Evolutionary conservation across 2,329 filamentous ascomycete species (phyloP), one percentile per base, ranked within the genome.

Genomic region (Exophiala viscosa): DNA sequence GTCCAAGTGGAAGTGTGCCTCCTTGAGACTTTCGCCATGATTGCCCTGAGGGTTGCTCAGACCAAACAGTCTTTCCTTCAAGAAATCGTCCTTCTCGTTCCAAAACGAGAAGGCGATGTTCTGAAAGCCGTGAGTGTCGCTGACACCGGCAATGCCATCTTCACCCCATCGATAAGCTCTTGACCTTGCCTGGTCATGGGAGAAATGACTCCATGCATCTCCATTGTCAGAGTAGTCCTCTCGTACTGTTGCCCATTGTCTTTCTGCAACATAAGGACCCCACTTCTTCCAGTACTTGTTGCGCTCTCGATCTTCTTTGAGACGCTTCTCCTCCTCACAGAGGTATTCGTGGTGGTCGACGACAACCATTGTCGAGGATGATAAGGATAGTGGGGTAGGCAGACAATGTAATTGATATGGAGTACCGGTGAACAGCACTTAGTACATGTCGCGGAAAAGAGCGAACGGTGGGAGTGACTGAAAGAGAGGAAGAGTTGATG

Each of bases 251-350:
- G 91, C 90, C 92, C 92, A 96, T 76, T 96, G 91, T 67, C 91
- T 80, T 76, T 97, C 92, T 50, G 91, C 84, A 64, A 95, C 86
- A 67, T 96, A 97, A 18, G 91, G 86, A 50, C 92, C 92, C 90
- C 91, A 96, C 83, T 87, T 90, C 82, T 97, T 97, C 92, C 92
- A 97, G 76, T 97, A 97, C 70, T 89, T 92, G 60, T 74, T 81
- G 59, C 86, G 85, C 60, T 92, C 83, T 54, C 85, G 83, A 72
- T 97, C 92, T 67, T 96, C 84, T 67, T 87, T 86, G 63, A 97
- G 80, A 45, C 93, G 86, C 71, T 87, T 87, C 78, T 97, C 92
- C 74, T 97, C 92, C 71, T 88, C 85, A 55, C 87, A 90, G 67
- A 92, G 80, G 71, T 90, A 91, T 68, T 93, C 88, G 72, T 93